Conservation (phyloP, 2,329 filamentous ascomycete genomes). For the Helminthosporium solani region DNA sequence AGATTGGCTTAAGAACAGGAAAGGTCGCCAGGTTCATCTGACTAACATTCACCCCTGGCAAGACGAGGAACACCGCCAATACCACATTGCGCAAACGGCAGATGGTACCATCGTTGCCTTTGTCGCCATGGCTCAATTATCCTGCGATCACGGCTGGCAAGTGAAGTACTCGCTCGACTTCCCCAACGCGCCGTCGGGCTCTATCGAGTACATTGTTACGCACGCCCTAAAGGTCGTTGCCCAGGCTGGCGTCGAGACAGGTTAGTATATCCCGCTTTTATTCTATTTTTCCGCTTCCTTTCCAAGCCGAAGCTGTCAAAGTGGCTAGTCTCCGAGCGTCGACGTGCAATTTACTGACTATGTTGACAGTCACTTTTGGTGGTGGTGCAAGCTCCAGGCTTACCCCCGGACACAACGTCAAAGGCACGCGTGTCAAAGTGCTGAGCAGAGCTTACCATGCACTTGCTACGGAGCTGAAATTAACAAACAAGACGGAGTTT, state of each 20-base stretch:
- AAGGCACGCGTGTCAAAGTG: constrained; percentile 77
- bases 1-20: constrained; percentile 78
- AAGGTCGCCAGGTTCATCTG: constrained; percentile 83
- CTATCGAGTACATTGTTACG: constrained; percentile 80
- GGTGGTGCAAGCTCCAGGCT: constrained; percentile 75
- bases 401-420: constrained; percentile 76
- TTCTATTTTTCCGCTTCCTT: no score
- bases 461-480: constrained; percentile 75
- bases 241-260: constrained; percentile 59
- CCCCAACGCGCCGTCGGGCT: constrained; percentile 79
- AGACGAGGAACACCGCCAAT: constrained; percentile 78
- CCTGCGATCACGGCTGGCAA: constrained; percentile 82
- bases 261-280: no score
- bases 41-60: constrained; percentile 90
- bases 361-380: constrained; percentile 81
- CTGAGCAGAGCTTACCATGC: constrained; percentile 80
- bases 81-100: constrained; percentile 75
- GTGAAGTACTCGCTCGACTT: constrained; percentile 97
- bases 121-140: constrained; percentile 79
- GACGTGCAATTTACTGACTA: no score
- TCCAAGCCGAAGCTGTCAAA: no score
- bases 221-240: constrained; percentile 65
- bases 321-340: no score
- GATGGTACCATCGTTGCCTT: constrained; percentile 73
- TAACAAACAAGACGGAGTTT: constrained; percentile 85